Base-by-base conservation (phyloP, 1,284 basidiomycete genomes). In the Anthracocystis panici-leucophaei region DNA sequence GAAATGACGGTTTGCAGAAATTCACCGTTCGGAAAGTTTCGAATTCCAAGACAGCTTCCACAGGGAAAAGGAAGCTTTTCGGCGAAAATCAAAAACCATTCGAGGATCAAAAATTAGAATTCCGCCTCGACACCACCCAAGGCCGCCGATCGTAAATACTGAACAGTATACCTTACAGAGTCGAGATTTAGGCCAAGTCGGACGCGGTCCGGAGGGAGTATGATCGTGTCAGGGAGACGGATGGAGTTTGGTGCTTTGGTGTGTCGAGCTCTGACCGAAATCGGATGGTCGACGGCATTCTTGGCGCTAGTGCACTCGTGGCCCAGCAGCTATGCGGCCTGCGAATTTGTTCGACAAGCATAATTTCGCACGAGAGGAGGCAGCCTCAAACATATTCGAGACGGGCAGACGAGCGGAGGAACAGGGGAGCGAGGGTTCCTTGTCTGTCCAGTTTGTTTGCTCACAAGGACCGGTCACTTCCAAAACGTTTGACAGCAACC, bases 11-110 rank as follows among this genome's bases (percentile, higher is more conserved):
- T 49, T 56, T 38, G 10, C 25, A 20, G 10, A 29, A 68, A 68
- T 62, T 63, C 52, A 59, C 66, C 66, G 60, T 48, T 64, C 66
- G 60, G 60, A 58, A 59, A 68, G 56, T 62, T 68, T 62, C 21
- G 33, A 20, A 21, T 38, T 38, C 14, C 35, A 38, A 38, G 14
- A 16, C 35, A 25, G n/a, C 20, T 29, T 33, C 12, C 16, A 20
- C 5, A 27, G 51, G 25, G 25, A 10, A 11, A 45, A 44, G 57
- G 64, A 60, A 38, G 23, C 51, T 56, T 60, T 48, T 66, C 64
- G 64, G 65, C 49, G 58, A 52, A 57, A 51, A 33, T 21, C 23
- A 38, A 29, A 25, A 33, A 35, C 14, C 35, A 16, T 12, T 38
- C 35, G 14, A 1, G 4, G 12, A 33, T 12, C 10, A 33, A 3